Evolutionary conservation across 1,139 yeast species (phyloP).

Genomic region (Waltiozyma sp.): DNA sequence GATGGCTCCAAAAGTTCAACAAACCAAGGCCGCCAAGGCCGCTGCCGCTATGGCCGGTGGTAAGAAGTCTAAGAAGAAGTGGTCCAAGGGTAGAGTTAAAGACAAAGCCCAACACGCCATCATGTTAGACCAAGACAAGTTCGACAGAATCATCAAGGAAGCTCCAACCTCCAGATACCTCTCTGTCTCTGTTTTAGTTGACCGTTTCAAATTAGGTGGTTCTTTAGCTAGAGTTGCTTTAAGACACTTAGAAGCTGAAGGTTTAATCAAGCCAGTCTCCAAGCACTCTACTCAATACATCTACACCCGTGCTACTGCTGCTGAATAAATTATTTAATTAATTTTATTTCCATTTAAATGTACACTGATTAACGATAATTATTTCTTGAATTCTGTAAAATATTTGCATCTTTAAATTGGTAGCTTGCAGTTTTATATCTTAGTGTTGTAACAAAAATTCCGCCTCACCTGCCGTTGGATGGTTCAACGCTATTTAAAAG

Average conservation of each 20-base stretch:
- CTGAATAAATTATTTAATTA: constrained; percentile 29
- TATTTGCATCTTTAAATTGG: too few species aligned
- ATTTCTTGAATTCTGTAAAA: not conserved
- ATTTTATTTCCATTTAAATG: constrained; percentile 10
- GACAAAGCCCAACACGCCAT: constrained; percentile 99
- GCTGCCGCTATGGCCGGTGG: constrained; percentile 99
- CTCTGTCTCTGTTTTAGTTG: constrained; percentile 96
- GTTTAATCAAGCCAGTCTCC: constrained; percentile 89
- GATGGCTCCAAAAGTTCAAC: constrained; percentile 99
- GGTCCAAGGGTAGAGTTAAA: constrained; percentile 99
- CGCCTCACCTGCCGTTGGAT: too few species aligned
- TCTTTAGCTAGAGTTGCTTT: constrained; percentile 98
- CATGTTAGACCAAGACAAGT: constrained; percentile 94
- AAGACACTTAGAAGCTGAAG: constrained; percentile 90
- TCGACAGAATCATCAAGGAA: constrained; percentile 98
- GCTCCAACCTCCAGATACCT: constrained; percentile 98
- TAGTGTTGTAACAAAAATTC: too few species aligned
- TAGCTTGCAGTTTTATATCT: too few species aligned
- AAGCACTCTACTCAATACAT: constrained; percentile 96
- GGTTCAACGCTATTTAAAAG: too few species aligned
- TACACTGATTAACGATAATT: constrained; percentile 18
- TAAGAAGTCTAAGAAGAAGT: constrained; percentile 99
- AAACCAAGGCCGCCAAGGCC: constrained; percentile 99
- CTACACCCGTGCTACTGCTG: constrained; percentile 73
- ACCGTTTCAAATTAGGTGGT: constrained; percentile 99